phyloP scores from a whole-genome alignment of 768 basidiomycete genomes.

The Suillus cothurnatus region DNA sequence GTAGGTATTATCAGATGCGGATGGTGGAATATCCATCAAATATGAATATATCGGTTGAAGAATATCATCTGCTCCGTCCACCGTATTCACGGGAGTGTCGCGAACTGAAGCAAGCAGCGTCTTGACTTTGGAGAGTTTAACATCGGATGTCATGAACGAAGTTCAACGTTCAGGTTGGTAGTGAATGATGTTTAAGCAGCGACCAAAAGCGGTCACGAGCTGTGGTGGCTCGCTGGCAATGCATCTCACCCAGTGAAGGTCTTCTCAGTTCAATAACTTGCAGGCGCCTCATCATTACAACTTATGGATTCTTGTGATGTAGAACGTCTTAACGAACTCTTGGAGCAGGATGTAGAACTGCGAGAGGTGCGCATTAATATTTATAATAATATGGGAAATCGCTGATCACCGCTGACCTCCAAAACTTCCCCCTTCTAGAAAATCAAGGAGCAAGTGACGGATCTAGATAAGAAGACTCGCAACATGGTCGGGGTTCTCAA shows the following conservation, averaged over 20 bases:
- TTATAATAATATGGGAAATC: background rate
- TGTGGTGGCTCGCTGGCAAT: background rate
- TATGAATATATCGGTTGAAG: conserved; percentile 54
- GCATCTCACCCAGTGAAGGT: background rate
- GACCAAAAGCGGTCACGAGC: conserved; percentile 2
- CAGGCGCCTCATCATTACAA: background rate
- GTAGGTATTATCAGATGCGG: conserved; percentile 38
- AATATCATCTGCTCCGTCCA: conserved; percentile 47
- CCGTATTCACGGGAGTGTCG: conserved; percentile 57
- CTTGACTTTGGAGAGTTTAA: conserved; percentile 42
- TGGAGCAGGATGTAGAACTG: conserved; percentile 64
- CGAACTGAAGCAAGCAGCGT: conserved; percentile 56
- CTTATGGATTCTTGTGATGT: conserved; percentile 60
- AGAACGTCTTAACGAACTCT: conserved; percentile 55
- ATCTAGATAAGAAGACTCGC: conserved; percentile 75
- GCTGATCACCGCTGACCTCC: conserved; percentile 6
- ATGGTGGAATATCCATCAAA: conserved; percentile 49
- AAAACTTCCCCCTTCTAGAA: conserved; percentile 47
- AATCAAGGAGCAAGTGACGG: conserved; percentile 76
- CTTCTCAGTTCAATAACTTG: background rate
- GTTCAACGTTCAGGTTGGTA: conserved; percentile 2
- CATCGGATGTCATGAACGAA: conserved; percentile 27
- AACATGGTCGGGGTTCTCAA: conserved; percentile 75
- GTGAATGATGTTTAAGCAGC: background rate
- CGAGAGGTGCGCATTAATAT: conserved; percentile 53